Conservation (phyloP, 1,284 basidiomycete species). For the Takashimella tepidaria region DNA sequence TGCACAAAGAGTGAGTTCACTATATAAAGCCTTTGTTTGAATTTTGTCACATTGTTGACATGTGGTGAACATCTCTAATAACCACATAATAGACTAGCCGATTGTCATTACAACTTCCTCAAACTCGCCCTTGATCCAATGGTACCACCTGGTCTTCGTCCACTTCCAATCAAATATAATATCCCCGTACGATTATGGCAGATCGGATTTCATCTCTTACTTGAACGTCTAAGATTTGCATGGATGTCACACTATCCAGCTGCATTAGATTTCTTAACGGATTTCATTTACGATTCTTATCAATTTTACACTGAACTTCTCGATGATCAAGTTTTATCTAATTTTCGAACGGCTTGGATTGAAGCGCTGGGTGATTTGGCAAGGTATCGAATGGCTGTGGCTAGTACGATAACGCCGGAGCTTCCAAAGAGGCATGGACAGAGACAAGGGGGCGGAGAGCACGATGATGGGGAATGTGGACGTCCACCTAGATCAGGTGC, state of each 20-base stretch:
- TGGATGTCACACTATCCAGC: conserved; percentile 50
- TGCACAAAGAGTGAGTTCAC: conserved; percentile 44
- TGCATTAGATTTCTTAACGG: conserved; percentile 66
- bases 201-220: conserved; percentile 78
- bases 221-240: conserved; percentile 81
- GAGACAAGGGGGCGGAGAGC: conserved; percentile 2
- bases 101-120: conserved; percentile 81
- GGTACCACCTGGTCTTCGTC: conserved; percentile 78
- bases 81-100: conserved; percentile 82
- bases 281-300: conserved; percentile 94
- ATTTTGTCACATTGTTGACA: neutral
- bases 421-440: conserved; percentile 22
- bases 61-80: too few species aligned
- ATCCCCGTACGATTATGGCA: conserved; percentile 92
- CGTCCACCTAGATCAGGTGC: conserved; percentile 48
- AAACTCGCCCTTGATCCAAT: conserved; percentile 78
- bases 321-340: conserved; percentile 68
- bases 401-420: conserved; percentile 46
- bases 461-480: conserved; percentile 5
- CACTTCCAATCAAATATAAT: conserved; percentile 89
- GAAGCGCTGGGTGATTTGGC: conserved; percentile 95
- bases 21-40: neutral
- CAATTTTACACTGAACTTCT: conserved; percentile 85
- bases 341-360: conserved; percentile 80
- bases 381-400: conserved; percentile 90